These are phyloP conservation scores for Leishmania arabica DNA, from an alignment of 208 protist genomes.

Conservation along the genomic window DNA sequence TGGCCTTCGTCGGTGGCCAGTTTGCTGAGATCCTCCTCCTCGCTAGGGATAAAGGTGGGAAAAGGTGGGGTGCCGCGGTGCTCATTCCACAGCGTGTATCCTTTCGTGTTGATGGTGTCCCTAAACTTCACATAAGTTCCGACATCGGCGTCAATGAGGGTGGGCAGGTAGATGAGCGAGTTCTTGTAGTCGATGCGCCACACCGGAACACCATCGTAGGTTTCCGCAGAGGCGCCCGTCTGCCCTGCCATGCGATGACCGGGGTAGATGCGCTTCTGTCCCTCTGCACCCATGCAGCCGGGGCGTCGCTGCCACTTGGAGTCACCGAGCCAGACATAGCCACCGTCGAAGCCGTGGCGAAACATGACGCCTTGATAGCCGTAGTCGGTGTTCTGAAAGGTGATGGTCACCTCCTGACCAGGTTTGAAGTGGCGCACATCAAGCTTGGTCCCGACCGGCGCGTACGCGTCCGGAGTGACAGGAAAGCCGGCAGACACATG, in stretches of 20 bases:
- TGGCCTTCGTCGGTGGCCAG: conserved; percentile 92
- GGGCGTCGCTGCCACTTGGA: conserved; percentile 93
- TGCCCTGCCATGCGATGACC: conserved; percentile 92
- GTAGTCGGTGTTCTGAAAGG: conserved; percentile 93
- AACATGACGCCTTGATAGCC: conserved; percentile 94
- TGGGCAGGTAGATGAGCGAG: conserved; percentile 90
- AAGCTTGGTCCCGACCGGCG: conserved; percentile 92
- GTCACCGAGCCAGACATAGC: conserved; percentile 92
- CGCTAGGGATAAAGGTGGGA: conserved; percentile 87
- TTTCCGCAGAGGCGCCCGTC: conserved; percentile 87
- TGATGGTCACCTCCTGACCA: conserved; percentile 92
- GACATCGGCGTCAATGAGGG: conserved; percentile 85
- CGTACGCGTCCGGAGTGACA: conserved; percentile 91
- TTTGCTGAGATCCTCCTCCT: conserved; percentile 85
- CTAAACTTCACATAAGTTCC: conserved; percentile 92
- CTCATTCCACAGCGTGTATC: conserved; percentile 92
- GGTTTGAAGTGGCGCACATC: conserved; percentile 94
- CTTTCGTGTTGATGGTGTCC: conserved; percentile 93
- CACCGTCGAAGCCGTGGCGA: conserved; percentile 92
- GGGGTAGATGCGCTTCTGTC: conserved; percentile 91
- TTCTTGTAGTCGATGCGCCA: conserved; percentile 96
- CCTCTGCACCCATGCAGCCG: conserved; percentile 89
- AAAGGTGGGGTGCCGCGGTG: conserved; percentile 89
- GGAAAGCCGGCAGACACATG: conserved; percentile 84
- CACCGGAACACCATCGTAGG: conserved; percentile 88